Evolutionary conservation across 441 rosid genomes (phyloP).

Genomic region (Bocquillonia castaneifolia): DNA sequence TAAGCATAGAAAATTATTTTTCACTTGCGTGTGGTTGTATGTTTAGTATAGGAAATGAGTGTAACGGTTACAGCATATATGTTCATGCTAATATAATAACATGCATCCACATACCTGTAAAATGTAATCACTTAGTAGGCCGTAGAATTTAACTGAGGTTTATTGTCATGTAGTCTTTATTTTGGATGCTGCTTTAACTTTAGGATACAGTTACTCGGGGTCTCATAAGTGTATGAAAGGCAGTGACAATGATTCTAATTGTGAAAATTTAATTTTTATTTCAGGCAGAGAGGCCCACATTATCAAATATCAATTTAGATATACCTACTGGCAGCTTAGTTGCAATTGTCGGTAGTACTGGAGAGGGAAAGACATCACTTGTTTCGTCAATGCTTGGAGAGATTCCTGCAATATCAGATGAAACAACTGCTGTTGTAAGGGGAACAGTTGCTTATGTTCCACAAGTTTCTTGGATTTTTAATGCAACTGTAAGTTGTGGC

Average conservation of each 20-base stretch:
- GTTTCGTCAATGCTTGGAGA: conserved; percentile 98
- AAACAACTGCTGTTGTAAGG: conserved; percentile 52
- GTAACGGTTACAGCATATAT: too few species aligned
- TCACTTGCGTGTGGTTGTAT: conserved; percentile 2
- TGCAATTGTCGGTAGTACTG: conserved; percentile 93
- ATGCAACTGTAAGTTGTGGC: conserved; percentile 70
- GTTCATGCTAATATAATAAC: not conserved
- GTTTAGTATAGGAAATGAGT: not conserved
- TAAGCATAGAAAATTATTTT: not conserved
- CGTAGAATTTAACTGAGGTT: not conserved
- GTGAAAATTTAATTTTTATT: conserved; percentile 17
- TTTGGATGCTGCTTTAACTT: conserved; percentile 5
- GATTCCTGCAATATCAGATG: conserved; percentile 49
- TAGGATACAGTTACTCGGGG: not conserved
- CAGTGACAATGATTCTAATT: not conserved
- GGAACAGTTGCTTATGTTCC: conserved; percentile 96
- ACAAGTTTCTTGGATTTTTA: conserved; percentile 98
- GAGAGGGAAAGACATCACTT: conserved; percentile 98
- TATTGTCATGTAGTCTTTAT: not conserved
- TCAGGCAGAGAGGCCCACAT: conserved; percentile 70
- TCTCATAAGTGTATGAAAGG: not conserved
- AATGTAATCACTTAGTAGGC: not conserved
- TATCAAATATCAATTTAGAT: conserved; percentile 73
- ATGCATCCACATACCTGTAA: not conserved
- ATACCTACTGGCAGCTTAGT: conserved; percentile 78